Evolutionary conservation across 345 rosid species (phyloP), one percentile per base, ranked within the genome.

Genomic region (Brassica cretica): DNA sequence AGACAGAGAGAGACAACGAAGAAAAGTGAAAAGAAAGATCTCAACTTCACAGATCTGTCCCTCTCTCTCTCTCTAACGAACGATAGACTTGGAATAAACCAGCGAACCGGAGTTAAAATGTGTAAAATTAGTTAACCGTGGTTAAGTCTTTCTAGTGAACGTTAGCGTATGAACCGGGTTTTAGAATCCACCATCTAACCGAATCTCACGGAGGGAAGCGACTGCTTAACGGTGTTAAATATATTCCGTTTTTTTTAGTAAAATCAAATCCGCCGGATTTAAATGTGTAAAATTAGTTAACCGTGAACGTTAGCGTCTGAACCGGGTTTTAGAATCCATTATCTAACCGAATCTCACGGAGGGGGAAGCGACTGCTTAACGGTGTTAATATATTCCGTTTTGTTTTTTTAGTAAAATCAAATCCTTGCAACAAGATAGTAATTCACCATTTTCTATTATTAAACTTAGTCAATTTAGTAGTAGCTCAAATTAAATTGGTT

Each of bases 1-100:
- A 37, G 78, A 68, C 66, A 80, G 73, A 75, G 73, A 80, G 53
- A 70, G 83, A 75, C 76, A 80, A 80, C 70, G 78, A 80, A 25
- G 75, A 69, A 41, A 74, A 80, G 78, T 70, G 72, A 32, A 80
- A 41, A 61, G 72, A 75, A 80, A 80, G 79, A 80, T 80, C 64
- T 35, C 2, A 70, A 75, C 76, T 64, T 75, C 79, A 32, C 79
- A 75, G 79, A 80, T 80, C 79, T 69, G 75, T 79, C 75, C 56
- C 75, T 37, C 33, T 27, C 76, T 58, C 21, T 55, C 53, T 44
- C 74, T 67, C 44, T 64, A 66, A 14, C 77, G 53, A 58, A 64
- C 67, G 46, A n/a, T 32, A 32, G 44, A 27, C 1, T 24, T 4
- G 29, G 4, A 24, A 66, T 30, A 32, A 59, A 30, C 27, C 60